phyloP scores from a whole-genome alignment of 1,284 basidiomycete species.

The Pseudozyma thailandica region DNA sequence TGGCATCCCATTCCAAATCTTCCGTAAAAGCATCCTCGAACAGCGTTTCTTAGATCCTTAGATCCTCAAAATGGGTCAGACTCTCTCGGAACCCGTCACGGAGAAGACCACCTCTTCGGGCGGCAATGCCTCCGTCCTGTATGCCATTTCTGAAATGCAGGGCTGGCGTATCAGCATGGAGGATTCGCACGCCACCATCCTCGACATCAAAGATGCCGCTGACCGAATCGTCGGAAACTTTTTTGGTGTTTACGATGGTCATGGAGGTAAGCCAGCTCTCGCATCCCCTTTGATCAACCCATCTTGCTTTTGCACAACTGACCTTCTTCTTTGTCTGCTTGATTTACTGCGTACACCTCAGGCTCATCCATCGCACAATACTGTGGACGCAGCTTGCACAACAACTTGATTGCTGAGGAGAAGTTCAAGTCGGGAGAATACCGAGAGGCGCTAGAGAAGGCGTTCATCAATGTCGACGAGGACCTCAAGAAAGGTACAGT shows the following conservation, averaged over 20 bases:
- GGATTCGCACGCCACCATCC: slow-evolving; percentile 88
- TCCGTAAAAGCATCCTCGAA: slow-evolving; percentile 3
- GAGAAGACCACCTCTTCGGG: slow-evolving; percentile 83
- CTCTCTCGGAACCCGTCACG: slow-evolving; percentile 75
- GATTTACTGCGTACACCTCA: slow-evolving; percentile 64
- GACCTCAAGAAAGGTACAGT: slow-evolving; percentile 82
- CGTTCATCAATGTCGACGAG: slow-evolving; percentile 93
- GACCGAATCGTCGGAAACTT: slow-evolving; percentile 72
- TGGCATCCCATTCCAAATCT: too few relatives aligned
- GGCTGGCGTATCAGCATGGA: slow-evolving; percentile 99
- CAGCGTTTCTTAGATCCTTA: slow-evolving; percentile 2
- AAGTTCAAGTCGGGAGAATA: slow-evolving; percentile 79
- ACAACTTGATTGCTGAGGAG: slow-evolving; percentile 79
- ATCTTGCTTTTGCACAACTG: not conserved
- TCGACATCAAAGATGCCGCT: slow-evolving; percentile 68
- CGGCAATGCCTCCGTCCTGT: slow-evolving; percentile 81
- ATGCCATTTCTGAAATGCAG: slow-evolving; percentile 95
- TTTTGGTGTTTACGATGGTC: slow-evolving; percentile 98
- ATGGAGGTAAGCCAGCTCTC: slow-evolving; percentile 79
- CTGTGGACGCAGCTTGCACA: slow-evolving; percentile 88
- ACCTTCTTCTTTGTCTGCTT: not conserved
- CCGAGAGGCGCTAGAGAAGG: slow-evolving; percentile 81
- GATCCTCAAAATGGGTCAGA: slow-evolving; percentile 69
- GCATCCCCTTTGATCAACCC: not conserved
- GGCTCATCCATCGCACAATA: slow-evolving; percentile 89